Base-by-base conservation (phyloP, 495 filamentous ascomycete genomes). In the Penicillium taxi region DNA sequence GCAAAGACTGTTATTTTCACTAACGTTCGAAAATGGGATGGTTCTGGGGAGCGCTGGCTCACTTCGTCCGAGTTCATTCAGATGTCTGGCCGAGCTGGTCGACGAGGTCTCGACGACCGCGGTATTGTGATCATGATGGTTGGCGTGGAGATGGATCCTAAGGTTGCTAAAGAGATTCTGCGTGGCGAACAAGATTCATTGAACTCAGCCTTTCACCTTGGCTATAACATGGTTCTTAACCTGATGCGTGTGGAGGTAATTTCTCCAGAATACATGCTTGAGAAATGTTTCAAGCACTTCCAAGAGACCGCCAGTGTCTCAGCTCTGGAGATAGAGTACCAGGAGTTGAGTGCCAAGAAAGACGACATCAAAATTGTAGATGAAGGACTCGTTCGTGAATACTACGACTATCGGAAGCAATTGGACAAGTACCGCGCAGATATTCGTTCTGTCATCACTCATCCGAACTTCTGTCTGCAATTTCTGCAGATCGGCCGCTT, bases 71-170 rank as follows among this genome's bases (percentile, higher is more conserved):
- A 98, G 48, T 98, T 96, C 59, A 82, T 96, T 39, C 91, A 98
- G 54, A 98, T 98, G 91, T 94, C 91, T 17, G 91, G 91, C 40
- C 81, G 91, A 56, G 91, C 91, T 14, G 91, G 91, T 48, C 82
- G 91, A 71, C 76, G 91, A 75, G 91, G 91, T 64, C 82, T 98
- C 36, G 91, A 98, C 66, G 91, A 96, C 32, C 83, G 91, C 37
- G 91, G 91, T 74, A 94, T 98, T 53, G 91, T 96, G 49, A 98
- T 98, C 54, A 94, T 98, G 84, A 98, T 98, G 91, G 78, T 98
- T 34, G 84, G 93, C 43, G 84, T 89, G 53, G 84, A 88, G 63
- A 93, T 98, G 74, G 93, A 96, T 44, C 93, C 91, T n/a, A 78
- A 81, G 1, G 74, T 82, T 37, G 91, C 91, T 17, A 91, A 91